phyloP scores from a whole-genome alignment of 306 rosid species.

The Dryas drummondii region DNA sequence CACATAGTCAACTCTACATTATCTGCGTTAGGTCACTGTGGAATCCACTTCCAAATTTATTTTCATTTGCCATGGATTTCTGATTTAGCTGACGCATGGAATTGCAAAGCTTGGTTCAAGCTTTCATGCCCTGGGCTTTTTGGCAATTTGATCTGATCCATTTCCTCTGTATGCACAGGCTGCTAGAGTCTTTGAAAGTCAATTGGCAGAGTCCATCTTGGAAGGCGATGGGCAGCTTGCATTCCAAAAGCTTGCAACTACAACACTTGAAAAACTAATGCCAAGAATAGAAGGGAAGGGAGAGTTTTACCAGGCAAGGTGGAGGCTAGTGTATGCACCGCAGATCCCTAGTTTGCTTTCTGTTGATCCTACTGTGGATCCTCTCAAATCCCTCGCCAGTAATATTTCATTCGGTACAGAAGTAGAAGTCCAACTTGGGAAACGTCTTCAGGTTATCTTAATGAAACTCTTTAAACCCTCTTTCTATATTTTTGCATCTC shows the following conservation, averaged over 20 bases:
- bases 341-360: constrained; percentile 76
- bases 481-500: not conserved
- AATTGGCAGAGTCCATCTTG: constrained; percentile 65
- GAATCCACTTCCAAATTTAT: not conserved
- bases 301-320: constrained; percentile 85
- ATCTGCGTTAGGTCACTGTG: not conserved
- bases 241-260: constrained; percentile 76
- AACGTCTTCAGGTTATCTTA: constrained; percentile 72
- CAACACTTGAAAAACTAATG: constrained; percentile 84
- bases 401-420: constrained; percentile 85
- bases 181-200: constrained; percentile 81
- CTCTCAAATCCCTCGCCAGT: constrained; percentile 67
- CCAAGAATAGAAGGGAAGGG: constrained; percentile 96
- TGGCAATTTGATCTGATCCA: not conserved
- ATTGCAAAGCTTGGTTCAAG: not conserved
- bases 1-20: not conserved
- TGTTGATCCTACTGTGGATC: constrained; percentile 58
- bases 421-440: constrained; percentile 93
- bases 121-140: not conserved
- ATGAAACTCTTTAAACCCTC: constrained; percentile 15
- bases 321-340: constrained; percentile 83
- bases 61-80: not conserved
- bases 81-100: not conserved
- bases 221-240: constrained; percentile 69
- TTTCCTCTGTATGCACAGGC: constrained; percentile 42